Base-by-base conservation (phyloP, 331 rosid species). In the Saraca asoca region DNA sequence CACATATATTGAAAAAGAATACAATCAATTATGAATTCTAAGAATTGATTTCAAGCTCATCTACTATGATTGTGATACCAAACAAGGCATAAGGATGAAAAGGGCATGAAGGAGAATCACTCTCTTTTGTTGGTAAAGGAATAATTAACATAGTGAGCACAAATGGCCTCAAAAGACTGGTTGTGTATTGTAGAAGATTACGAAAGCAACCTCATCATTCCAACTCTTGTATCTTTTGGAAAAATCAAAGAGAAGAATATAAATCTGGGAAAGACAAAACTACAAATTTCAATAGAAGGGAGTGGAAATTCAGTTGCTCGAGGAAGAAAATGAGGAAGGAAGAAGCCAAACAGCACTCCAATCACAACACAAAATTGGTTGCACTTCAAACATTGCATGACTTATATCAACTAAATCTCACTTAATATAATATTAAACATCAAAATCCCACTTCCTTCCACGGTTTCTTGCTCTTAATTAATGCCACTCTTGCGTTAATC, bases 291-390 rank as follows among this genome's bases (percentile, higher is more conserved):
- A 70, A 87, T 82, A 73, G 83, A 80, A 68, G 68, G 60, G 87
- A 83, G 79, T 76, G 80, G 78, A 66, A 79, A 85, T 72, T 88
- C 96, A 83, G 91, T 87, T 75, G 96, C 98, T 88, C 95, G 96
- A 91, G 96, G 98, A 84, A 80, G 87, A 70, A 87, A 78, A 78
- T 53, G 70, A 75, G 90, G 95, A 72, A 80, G 71, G 67, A 75
- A 83, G 65, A 77, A 58, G 83, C 97, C 88, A 85, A 91, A 69
- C 6, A 72, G 72, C 95, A 81, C 90, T 78, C 66, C 69, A 74
- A 75, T 74, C 31, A 24, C 31, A 24, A 24, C n/a, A 57, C 39
- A 64, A 56, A 71, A 68, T 51, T 59, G 34, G 41, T 48, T 45
- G 51, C 1, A 1, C 31, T 24, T 85, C 87, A 83, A 82, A 86